Evolutionary conservation across 2,329 filamentous ascomycete species (phyloP).

Genomic region (Sporothrix schenckii): DNA sequence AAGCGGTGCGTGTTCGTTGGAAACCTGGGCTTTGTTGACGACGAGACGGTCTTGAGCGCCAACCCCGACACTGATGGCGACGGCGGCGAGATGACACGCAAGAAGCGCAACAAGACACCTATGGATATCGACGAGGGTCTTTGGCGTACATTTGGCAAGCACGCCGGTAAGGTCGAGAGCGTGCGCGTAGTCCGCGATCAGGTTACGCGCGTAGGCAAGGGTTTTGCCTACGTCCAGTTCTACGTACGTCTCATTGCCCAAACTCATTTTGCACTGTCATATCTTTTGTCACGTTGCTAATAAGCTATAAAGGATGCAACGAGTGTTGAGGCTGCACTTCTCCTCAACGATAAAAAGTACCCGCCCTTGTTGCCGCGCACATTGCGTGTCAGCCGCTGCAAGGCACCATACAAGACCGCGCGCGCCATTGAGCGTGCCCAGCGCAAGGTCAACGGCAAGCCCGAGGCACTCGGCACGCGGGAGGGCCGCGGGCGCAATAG

Average conservation of each 20-base stretch:
- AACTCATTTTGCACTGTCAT: not conserved
- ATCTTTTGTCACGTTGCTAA: not conserved
- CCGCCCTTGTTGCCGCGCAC: conserved; percentile 90
- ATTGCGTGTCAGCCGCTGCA: conserved; percentile 84
- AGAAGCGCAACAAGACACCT: conserved; percentile 67
- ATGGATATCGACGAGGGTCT: conserved; percentile 91
- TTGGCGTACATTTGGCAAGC: conserved; percentile 75
- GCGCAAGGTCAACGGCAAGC: conserved; percentile 12
- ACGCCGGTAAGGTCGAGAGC: conserved; percentile 81
- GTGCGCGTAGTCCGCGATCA: conserved; percentile 90
- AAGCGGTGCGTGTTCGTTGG: conserved; percentile 93
- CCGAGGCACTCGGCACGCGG: not conserved
- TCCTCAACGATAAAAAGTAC: conserved; percentile 88
- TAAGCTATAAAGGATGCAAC: conserved; percentile 66
- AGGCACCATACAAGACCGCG: conserved; percentile 66
- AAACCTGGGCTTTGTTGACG: conserved; percentile 93
- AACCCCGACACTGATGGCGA: conserved; percentile 61
- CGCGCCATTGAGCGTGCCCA: conserved; percentile 52
- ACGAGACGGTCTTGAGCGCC: conserved; percentile 71
- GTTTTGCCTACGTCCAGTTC: conserved; percentile 97
- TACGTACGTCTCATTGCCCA: conserved; percentile 50
- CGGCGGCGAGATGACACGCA: conserved; percentile 49
- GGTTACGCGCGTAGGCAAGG: conserved; percentile 91
- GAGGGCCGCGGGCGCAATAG: conserved; percentile 37
- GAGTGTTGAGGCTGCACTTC: conserved; percentile 84